Base-by-base conservation (phyloP, 2,329 filamentous ascomycete species). In the Pseudopyricularia cyperi region DNA sequence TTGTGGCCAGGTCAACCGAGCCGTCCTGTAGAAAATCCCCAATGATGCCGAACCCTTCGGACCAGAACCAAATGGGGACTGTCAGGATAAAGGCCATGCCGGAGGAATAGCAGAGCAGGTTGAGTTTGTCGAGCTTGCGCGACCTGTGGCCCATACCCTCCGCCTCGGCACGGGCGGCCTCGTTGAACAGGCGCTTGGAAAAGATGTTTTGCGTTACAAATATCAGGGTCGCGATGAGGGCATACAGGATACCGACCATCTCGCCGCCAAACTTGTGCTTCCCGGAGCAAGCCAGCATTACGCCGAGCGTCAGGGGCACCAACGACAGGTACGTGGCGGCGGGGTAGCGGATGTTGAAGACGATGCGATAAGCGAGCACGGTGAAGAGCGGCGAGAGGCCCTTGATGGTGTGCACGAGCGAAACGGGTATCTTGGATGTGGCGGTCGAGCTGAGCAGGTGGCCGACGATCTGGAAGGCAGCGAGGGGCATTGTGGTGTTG, bases 201-300 rank as follows among this genome's bases (percentile, higher is more conserved):
- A 96, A 95, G 53, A 98, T 98, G 64, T 98, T 98, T 64, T 98
- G 93, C 0, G 89, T 93, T 34, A 98, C 93, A 63, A 98, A 98
- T 57, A 97, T 85, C 52, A 97, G 73, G 7, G 93, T 89, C n/a
- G 89, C 90, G 33, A 88, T 72, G 35, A 98, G 83, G 3, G 93
- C 90, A 61, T 90, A 91, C 11, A 91, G 61, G 17, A 98, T 85
- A n/a, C 93, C 93, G 50, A 93, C 77, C 56, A 96, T 78, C 63
- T 98, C 90, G 30, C 87, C 91, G 22, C 82, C 85, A 60, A 95
- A 90, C 6, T 68, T 68, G 42, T 73, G 70, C 62, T 89, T 89
- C 12, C 90, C 87, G 1, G 91, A 96, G 67, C 93, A 98, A 9
- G 93, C 93, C 58, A 98, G 77, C 78, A 95, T 89, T 53, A 98